phyloP scores from a whole-genome alignment of 2,329 filamentous ascomycete species.

The Fusarium pilosicola region DNA sequence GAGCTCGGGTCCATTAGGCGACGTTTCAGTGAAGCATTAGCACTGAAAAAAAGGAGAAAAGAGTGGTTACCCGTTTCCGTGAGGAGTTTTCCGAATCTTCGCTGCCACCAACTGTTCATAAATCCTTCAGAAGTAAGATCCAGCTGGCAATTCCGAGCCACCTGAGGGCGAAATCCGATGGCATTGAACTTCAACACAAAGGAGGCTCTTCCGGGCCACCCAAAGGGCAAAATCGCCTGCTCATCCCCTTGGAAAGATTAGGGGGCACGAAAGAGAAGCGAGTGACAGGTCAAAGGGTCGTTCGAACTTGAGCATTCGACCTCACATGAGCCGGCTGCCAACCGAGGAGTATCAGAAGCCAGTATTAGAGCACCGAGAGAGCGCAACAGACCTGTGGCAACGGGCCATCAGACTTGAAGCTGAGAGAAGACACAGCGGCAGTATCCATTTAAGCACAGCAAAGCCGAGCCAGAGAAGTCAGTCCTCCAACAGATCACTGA shows the following conservation, averaged over 20 bases:
- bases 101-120: constrained; percentile 18
- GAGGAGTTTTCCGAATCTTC: constrained; percentile 49
- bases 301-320: constrained; percentile 32
- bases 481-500: constrained; percentile 5
- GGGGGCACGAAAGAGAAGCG: background rate
- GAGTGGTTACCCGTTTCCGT: constrained; percentile 52
- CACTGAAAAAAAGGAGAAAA: constrained; percentile 44
- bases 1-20: constrained; percentile 54
- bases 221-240: background rate
- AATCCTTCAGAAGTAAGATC: constrained; percentile 51
- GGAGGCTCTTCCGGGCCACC: background rate
- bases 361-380: constrained; percentile 25
- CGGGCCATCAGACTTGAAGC: constrained; percentile 42
- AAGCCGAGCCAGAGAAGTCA: background rate
- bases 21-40: constrained; percentile 51
- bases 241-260: background rate
- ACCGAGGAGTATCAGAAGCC: constrained; percentile 21
- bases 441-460: constrained; percentile 1
- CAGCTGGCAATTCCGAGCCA: constrained; percentile 49
- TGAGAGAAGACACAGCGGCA: constrained; percentile 27
- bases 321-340: constrained; percentile 16
- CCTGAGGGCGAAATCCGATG: constrained; percentile 36
- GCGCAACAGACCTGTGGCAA: constrained; percentile 44
- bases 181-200: background rate
- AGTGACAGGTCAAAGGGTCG: constrained; percentile 21